Conservation (phyloP, 495 filamentous ascomycete species). For the Xylaria acuta region DNA sequence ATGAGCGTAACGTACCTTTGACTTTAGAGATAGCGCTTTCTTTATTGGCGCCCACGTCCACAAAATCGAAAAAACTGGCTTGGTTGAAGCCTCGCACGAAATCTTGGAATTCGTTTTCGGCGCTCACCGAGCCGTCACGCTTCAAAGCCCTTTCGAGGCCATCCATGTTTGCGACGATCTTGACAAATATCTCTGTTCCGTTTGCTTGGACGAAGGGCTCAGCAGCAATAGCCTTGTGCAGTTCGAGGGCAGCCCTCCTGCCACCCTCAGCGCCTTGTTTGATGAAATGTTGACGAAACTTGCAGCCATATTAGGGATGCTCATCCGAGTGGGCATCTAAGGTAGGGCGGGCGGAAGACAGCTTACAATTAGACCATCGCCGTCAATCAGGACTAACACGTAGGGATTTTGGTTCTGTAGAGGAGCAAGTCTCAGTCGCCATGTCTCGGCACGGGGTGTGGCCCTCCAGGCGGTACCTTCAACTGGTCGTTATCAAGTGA, state of each 20-base stretch:
- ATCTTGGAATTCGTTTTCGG: slow-evolving; percentile 61
- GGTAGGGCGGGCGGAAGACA: background rate
- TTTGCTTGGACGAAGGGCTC: slow-evolving; percentile 37
- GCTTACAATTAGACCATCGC: slow-evolving; percentile 73
- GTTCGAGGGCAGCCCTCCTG: slow-evolving; percentile 68
- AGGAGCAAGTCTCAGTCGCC: slow-evolving; percentile 32
- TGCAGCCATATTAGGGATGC: slow-evolving; percentile 27
- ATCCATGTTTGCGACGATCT: slow-evolving; percentile 72
- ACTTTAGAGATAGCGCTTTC: slow-evolving; percentile 77
- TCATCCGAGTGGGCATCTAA: slow-evolving; percentile 5
- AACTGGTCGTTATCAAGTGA: slow-evolving; percentile 43
- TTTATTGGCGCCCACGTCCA: slow-evolving; percentile 75
- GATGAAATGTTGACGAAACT: slow-evolving; percentile 72
- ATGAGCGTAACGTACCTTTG: slow-evolving; percentile 61
- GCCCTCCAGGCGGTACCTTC: slow-evolving; percentile 42
- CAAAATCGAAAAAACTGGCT: slow-evolving; percentile 73
- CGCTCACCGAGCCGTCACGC: slow-evolving; percentile 61
- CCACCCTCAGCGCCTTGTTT: slow-evolving; percentile 72
- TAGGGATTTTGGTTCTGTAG: slow-evolving; percentile 76
- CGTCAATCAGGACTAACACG: slow-evolving; percentile 77
- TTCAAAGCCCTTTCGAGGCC: slow-evolving; percentile 67
- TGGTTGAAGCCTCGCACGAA: slow-evolving; percentile 82
- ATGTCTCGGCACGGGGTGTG: slow-evolving; percentile 17
- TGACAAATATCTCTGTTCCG: slow-evolving; percentile 67
- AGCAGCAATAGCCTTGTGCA: slow-evolving; percentile 64